Base-by-base conservation (phyloP, 2,329 filamentous ascomycete species). In the Cladosporium colombiae region DNA sequence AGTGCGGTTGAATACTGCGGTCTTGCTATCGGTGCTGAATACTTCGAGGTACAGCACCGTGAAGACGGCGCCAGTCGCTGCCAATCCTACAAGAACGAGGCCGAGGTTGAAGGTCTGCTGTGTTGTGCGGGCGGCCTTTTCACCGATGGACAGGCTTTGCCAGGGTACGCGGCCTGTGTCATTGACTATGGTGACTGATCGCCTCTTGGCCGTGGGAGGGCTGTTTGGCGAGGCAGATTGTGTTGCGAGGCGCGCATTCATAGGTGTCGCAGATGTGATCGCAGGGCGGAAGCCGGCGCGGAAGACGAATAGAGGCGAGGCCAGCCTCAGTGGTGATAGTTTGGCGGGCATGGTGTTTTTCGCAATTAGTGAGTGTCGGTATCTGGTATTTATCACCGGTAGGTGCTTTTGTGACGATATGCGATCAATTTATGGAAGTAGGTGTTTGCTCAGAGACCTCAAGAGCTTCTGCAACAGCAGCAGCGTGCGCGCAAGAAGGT, bases 41-140 rank as follows among this genome's bases (percentile, higher is more conserved):
- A 96, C 91, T 68, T 96, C 92, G 4, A 86, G 85, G 78, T 90
- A 96, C 25, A 96, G 83, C 59, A 95, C 84, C 72, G 91, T 92
- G 64, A 84, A 85, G 11, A 97, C 90, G n/a, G 88, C 89, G 68
- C 88, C 88, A 1, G 93, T 97, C 71, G 94, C 82, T 37, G 88
- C 84, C 13, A 93, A 79, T 29, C 94, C 94, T 8, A 89, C 82
- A 1, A 92, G 71, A 10, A 97, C 87, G 68, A 97, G 79, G 70
- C 89, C 84, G 70, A 97, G 88, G 78, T 98, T 97, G 81, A 96
- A 90, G 18, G 89, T 91, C 78, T 97, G 94, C 78, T 97, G 93
- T 0, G 92, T 94, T 10, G 92, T 91, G 46, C 94, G 86, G 27
- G 90, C 90, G 2, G 89, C 88, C 78, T 97, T 97, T 77, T 97